Evolutionary conservation across 176 grass and related monocot genomes (phyloP).

Genomic region (Coix lacrymajobi): DNA sequence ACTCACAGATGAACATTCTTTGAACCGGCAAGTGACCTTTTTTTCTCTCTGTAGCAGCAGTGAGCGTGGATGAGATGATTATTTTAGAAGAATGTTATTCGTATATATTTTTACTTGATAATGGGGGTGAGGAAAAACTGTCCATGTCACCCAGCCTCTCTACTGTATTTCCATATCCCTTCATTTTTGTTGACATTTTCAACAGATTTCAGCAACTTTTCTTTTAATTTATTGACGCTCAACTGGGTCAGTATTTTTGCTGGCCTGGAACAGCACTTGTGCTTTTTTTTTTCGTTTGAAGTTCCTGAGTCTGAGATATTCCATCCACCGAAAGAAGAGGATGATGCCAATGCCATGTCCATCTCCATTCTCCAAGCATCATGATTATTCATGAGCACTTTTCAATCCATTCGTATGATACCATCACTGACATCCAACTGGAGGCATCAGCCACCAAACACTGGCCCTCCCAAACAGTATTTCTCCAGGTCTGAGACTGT

Average conservation of each 20-base stretch:
- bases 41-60: neutral
- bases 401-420: neutral
- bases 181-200: neutral
- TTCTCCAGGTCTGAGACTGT: neutral
- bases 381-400: neutral
- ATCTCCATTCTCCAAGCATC: neutral
- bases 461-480: neutral
- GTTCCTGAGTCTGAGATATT: neutral
- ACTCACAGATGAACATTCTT: conserved; percentile 4
- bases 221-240: neutral
- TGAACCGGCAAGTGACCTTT: neutral
- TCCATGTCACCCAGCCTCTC: neutral
- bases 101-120: neutral
- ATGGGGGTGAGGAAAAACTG: neutral
- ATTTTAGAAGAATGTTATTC: neutral
- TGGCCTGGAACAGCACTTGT: neutral
- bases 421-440: neutral
- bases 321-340: neutral
- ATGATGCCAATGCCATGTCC: neutral
- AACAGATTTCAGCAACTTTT: neutral
- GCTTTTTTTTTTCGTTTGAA: neutral
- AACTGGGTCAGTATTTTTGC: neutral
- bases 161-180: neutral
- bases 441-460: conserved; percentile 19
- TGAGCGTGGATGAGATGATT: neutral